A percentile compares a stretch with the other conserved stretches of the same genome.
Evolutionary conservation across 495 filamentous ascomycete species (phyloP).

Genomic region (Xylaria flabelliformis): DNA sequence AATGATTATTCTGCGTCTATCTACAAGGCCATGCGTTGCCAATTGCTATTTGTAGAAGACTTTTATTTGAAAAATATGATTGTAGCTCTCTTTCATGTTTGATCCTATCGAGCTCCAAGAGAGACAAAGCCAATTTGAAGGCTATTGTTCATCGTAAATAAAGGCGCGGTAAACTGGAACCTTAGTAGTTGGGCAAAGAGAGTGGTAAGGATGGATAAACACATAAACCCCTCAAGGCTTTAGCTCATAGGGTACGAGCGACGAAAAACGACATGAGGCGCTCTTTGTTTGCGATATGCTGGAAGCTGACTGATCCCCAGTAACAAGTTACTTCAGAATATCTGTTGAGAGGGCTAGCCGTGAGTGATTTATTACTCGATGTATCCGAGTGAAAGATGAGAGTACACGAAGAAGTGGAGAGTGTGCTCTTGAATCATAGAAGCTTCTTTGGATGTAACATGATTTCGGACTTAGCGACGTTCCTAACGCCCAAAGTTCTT

Average conservation of each 20-base stretch:
- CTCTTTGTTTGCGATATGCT: not conserved
- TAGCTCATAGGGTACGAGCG: not conserved
- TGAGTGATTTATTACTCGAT: not conserved
- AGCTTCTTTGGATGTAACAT: not conserved
- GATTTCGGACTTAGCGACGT: not conserved
- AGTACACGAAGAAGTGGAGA: not conserved
- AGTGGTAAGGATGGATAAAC: not conserved
- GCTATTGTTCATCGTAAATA: not conserved
- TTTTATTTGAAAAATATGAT: not conserved
- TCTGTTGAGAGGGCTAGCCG: not conserved
- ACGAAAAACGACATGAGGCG: not conserved
- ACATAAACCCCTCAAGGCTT: not conserved
- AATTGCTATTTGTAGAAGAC: not conserved
- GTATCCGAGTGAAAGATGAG: not conserved
- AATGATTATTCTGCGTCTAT: not conserved
- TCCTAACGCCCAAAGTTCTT: not conserved
- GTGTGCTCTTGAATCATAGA: not conserved
- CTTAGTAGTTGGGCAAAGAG: not conserved
- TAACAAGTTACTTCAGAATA: not conserved
- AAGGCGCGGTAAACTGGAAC: not conserved
- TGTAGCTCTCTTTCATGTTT: not conserved
- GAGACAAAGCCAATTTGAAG: not conserved
- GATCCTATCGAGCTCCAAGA: not conserved
- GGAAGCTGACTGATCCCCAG: not conserved
- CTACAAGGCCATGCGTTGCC: not conserved